phyloP scores from a whole-genome alignment of 129 eudicot genomes.

The Pseudognaphalium luteoalbum region DNA sequence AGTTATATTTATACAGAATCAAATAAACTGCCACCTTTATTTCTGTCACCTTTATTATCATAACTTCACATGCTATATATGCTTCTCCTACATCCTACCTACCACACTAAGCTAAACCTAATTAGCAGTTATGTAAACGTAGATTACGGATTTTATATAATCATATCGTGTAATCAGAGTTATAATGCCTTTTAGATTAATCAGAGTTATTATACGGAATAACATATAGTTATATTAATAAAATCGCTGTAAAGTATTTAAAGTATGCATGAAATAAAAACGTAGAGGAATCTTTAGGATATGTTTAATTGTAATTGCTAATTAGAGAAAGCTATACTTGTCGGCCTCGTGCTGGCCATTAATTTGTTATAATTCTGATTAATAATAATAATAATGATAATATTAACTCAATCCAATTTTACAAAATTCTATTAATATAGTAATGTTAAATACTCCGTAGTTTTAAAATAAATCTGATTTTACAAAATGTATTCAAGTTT shows the following conservation, averaged over 20 bases:
- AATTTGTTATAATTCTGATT: not conserved
- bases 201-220: not conserved
- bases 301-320: conserved; percentile 5
- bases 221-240: not conserved
- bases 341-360: conserved; percentile 37
- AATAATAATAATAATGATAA: not conserved
- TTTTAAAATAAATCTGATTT: too few relatives aligned
- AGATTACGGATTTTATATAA: not conserved
- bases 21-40: conserved; percentile 26
- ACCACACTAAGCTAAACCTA: conserved; percentile 18
- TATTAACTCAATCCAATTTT: not conserved
- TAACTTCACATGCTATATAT: conserved; percentile 27
- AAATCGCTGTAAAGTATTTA: not conserved
- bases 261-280: too few relatives aligned
- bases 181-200: not conserved
- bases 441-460: too few relatives aligned
- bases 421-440: too few relatives aligned
- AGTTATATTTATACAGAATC: conserved; percentile 12
- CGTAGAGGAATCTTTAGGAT: conserved; percentile 17
- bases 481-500: too few relatives aligned
- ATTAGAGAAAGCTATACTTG: conserved; percentile 22
- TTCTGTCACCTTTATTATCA: conserved; percentile 22
- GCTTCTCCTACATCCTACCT: not conserved
- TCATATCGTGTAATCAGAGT: not conserved
- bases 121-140: not conserved